Evolutionary conservation across 345 rosid species (phyloP).

Genomic region (Populus nigra): DNA sequence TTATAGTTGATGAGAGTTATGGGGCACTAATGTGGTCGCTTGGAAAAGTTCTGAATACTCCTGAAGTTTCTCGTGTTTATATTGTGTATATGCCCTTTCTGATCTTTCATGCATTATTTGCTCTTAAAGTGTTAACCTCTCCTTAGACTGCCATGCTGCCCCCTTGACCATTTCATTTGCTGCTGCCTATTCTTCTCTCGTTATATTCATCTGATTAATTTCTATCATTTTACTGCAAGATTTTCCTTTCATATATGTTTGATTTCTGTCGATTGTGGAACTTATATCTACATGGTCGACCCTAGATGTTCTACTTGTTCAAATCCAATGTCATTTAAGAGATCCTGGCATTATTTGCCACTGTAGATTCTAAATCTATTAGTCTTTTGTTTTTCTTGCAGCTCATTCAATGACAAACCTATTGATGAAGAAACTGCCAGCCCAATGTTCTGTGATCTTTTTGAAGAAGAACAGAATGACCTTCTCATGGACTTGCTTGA

Average conservation of each 20-base stretch:
- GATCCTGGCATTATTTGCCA: neutral
- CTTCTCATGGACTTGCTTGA: conserved; percentile 28
- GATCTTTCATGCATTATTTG: neutral
- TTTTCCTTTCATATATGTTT: neutral
- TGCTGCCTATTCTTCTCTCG: neutral
- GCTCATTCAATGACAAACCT: conserved; percentile 95
- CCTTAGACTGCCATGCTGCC: neutral
- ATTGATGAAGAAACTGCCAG: conserved; percentile 65
- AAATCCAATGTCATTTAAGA: neutral
- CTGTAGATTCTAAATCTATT: neutral
- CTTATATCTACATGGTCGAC: neutral
- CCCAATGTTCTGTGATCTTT: conserved; percentile 37
- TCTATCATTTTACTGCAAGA: too few species aligned
- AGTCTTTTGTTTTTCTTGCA: conserved; percentile 28
- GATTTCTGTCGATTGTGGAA: neutral
- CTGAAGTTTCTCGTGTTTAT: conserved; percentile 26
- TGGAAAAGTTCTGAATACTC: conserved; percentile 31
- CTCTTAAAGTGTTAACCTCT: neutral
- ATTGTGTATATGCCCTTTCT: conserved; percentile 16
- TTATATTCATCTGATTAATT: neutral
- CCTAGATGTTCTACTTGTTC: neutral
- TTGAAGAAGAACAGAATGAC: conserved; percentile 27
- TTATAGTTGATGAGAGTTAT: conserved; percentile 32
- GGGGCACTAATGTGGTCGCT: conserved; percentile 32
- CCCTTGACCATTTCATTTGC: neutral